Base-by-base conservation (phyloP, 371 early-diverging fungal genomes). In the Chytridiales sp. region DNA sequence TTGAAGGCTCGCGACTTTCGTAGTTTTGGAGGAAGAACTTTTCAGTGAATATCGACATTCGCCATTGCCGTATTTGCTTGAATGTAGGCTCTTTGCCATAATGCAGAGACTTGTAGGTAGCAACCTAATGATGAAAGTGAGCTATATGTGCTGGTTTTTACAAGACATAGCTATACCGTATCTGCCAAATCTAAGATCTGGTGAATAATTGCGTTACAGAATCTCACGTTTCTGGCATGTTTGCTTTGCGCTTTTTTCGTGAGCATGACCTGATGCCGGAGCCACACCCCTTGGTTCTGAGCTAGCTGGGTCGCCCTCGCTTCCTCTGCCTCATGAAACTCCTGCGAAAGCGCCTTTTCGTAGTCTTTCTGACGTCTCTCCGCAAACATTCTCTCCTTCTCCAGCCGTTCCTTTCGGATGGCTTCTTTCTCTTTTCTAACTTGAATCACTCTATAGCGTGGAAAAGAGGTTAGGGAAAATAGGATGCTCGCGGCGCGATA, bases 391-490 rank as follows among this genome's bases (percentile, higher is more conserved):
- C 64, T 36, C 40, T 81, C 81, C 4, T 77, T 56, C 50, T 67
- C 68, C 19, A 73, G 40, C 24, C 79, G 59, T 56, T 81, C 79
- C 43, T 74, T 62, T 5, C 61, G 55, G 74, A 81, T 77, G 1
- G 79, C 72, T 47, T 76, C 74, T 39, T 79, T 80, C 61, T 79
- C 75, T 34, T 76, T 74, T 15, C 81, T 66, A 13, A 78, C 65
- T 22, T 75, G 73, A 61, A 76, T 64, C 17, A 81, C 62, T 39
- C 79, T 78, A 49, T 13, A 6, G 30, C n/a, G 27, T 19, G 15
- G 34, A 43, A 1, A 24, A 29, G 50, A 30, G 34, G 15, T 2
- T 34, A 44, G 41, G 15, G 26, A 5, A 32, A 13, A n/a, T 21
- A 40, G 9, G n/a, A n/a, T 9, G 6, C 9, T 15, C 13, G 41